phyloP scores from a whole-genome alignment of 345 rosid genomes.

The Salix viminalis region DNA sequence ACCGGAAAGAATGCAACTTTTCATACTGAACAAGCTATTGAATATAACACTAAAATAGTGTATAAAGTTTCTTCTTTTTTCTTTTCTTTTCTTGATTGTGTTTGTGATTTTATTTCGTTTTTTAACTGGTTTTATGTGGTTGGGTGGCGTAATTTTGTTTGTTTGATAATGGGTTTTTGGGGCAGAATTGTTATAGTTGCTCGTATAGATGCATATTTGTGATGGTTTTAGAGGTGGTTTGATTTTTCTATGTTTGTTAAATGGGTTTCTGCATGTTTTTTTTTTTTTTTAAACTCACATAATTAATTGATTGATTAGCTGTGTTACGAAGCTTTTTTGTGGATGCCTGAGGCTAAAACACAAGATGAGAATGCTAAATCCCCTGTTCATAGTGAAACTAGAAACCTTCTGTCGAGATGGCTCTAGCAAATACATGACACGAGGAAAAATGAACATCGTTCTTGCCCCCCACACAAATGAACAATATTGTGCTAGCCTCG shows the following conservation, averaged over 20 bases:
- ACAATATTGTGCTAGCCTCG: background rate
- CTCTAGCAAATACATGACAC: no score
- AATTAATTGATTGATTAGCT: no score
- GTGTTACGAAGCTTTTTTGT: no score
- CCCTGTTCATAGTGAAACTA: no score
- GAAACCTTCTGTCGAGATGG: no score
- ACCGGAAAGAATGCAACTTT: constrained; percentile 94
- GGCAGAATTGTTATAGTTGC: background rate
- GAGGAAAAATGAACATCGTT: background rate
- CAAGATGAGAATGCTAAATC: no score
- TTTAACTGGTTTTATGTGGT: background rate
- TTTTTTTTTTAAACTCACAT: no score
- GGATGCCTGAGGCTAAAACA: no score
- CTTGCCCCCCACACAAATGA: background rate
- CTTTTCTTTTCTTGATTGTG: background rate
- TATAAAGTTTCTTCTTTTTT: background rate
- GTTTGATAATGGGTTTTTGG: background rate
- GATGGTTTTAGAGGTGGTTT: background rate
- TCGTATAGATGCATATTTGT: background rate
- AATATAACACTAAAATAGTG: constrained; percentile 97
- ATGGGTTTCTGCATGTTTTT: background rate
- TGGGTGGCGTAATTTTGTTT: background rate
- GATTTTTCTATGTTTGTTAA: background rate
- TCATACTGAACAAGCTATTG: constrained; percentile 95
- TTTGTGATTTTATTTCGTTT: background rate